Conservation (phyloP, 2,329 filamentous ascomycete genomes). For the Talaromyces funiculosus region DNA sequence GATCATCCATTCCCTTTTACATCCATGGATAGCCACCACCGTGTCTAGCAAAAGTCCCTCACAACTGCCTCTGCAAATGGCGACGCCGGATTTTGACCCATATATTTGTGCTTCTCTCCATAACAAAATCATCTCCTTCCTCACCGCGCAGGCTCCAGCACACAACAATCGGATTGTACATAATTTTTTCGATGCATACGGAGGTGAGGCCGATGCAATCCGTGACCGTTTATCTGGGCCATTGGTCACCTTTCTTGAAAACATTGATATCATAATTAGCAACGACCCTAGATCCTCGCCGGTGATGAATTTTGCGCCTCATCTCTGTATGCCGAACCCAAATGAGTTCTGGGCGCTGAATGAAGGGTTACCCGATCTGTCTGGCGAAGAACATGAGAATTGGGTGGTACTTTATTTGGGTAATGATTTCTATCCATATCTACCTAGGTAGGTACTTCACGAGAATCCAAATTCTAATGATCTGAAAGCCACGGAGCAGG, state of each 20-base stretch:
- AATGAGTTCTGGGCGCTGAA: not conserved
- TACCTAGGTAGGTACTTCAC: not conserved
- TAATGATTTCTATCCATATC: not conserved
- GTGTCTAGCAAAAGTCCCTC: not conserved
- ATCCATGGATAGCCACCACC: not conserved
- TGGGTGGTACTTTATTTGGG: not conserved
- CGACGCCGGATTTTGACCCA: not conserved
- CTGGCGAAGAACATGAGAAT: not conserved
- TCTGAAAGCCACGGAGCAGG: not conserved
- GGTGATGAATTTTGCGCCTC: not conserved
- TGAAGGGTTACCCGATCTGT: not conserved
- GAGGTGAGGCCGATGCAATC: not conserved
- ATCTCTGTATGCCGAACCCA: not conserved
- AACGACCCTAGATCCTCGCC: not conserved
- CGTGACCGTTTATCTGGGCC: not conserved
- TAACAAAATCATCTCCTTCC: not conserved
- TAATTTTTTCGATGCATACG: not conserved
- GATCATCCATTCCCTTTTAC: not conserved
- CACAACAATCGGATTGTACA: not conserved
- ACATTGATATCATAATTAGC: not conserved
- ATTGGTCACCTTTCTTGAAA: not conserved
- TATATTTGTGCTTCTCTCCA: slow-evolving; percentile 1
- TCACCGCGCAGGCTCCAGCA: not conserved
- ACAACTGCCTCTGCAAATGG: not conserved
- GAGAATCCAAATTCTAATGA: not conserved